Evolutionary conservation across 129 eudicot species (phyloP).

Genomic region (Helichrysum umbraculigerum): DNA sequence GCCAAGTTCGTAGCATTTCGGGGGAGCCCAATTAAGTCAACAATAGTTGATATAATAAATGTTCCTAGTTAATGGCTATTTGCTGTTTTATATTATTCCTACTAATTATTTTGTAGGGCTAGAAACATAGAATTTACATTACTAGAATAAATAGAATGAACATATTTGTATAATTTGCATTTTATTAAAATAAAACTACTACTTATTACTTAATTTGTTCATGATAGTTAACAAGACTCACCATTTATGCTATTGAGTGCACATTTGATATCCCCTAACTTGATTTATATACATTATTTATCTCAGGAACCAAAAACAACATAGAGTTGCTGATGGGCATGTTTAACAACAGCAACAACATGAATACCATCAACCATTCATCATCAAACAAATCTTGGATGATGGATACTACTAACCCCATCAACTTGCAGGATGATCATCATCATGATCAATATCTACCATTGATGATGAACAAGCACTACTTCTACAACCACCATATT

Average conservation of each 20-base stretch:
- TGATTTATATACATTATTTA: slow-evolving; percentile 7
- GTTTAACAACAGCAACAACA: slow-evolving; percentile 38
- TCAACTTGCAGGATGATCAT: slow-evolving; percentile 22
- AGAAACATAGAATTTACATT: too few species aligned
- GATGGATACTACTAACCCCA: slow-evolving; percentile 30
- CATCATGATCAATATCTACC: slow-evolving; percentile 19
- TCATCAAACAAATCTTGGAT: slow-evolving; percentile 12
- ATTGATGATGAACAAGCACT: slow-evolving; percentile 37
- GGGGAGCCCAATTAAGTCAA: too few species aligned
- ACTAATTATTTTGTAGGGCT: too few species aligned
- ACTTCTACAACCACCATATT: slow-evolving; percentile 36
- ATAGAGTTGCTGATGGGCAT: slow-evolving; percentile 49
- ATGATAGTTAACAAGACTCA: too few species aligned
- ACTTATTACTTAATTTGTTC: too few species aligned
- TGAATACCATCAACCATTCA: slow-evolving; percentile 16
- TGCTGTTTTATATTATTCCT: too few species aligned
- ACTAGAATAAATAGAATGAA: too few species aligned
- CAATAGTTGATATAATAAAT: too few species aligned
- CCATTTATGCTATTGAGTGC: too few species aligned
- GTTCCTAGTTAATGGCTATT: too few species aligned
- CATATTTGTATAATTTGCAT: neutral
- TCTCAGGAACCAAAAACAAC: slow-evolving; percentile 55
- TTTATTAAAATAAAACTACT: neutral
- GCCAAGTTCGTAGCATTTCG: too few species aligned
- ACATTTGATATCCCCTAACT: too few species aligned